Conservation (phyloP, 1,284 basidiomycete species). For the Sanghuangporus sanghuang region DNA sequence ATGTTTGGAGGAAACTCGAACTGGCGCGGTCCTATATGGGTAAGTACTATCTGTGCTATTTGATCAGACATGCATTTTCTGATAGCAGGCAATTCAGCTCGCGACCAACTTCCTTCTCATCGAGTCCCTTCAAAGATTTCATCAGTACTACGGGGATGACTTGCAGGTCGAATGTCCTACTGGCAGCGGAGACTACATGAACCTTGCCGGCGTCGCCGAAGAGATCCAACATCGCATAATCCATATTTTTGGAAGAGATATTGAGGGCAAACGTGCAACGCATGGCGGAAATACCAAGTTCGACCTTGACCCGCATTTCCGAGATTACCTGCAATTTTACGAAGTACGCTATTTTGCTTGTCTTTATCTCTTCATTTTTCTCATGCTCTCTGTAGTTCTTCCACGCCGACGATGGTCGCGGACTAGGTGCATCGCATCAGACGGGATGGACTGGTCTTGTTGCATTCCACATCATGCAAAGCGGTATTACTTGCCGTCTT, state of each 20-base stretch:
- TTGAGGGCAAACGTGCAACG: slow-evolving; percentile 79
- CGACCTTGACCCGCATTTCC: slow-evolving; percentile 92
- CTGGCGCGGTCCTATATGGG: slow-evolving; percentile 86
- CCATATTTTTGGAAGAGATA: slow-evolving; percentile 91
- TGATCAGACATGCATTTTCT: not conserved
- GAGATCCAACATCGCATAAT: slow-evolving; percentile 98
- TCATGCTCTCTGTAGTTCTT: slow-evolving; percentile 63
- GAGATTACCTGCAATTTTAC: slow-evolving; percentile 94
- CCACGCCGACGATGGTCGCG: slow-evolving; percentile 89
- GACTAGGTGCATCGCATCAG: slow-evolving; percentile 95
- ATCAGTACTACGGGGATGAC: slow-evolving; percentile 92
- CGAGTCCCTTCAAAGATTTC: slow-evolving; percentile 92
- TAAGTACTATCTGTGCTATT: slow-evolving; percentile 22
- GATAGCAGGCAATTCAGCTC: slow-evolving; percentile 52
- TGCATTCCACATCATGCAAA: slow-evolving; percentile 88
- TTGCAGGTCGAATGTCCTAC: slow-evolving; percentile 90
- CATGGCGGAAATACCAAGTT: slow-evolving; percentile 89
- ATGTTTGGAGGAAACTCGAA: slow-evolving; percentile 99
- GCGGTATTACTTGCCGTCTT: slow-evolving; percentile 76
- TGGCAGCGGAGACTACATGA: slow-evolving; percentile 94
- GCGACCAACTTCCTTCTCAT: slow-evolving; percentile 94
- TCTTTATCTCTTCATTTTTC: not conserved
- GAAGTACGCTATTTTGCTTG: slow-evolving; percentile 49
- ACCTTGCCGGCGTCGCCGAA: slow-evolving; percentile 88
- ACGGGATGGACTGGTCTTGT: slow-evolving; percentile 96